Evolutionary conservation across 306 rosid genomes (phyloP), one percentile per base, ranked within the genome.

Genomic region (Pyrus betulifolia): DNA sequence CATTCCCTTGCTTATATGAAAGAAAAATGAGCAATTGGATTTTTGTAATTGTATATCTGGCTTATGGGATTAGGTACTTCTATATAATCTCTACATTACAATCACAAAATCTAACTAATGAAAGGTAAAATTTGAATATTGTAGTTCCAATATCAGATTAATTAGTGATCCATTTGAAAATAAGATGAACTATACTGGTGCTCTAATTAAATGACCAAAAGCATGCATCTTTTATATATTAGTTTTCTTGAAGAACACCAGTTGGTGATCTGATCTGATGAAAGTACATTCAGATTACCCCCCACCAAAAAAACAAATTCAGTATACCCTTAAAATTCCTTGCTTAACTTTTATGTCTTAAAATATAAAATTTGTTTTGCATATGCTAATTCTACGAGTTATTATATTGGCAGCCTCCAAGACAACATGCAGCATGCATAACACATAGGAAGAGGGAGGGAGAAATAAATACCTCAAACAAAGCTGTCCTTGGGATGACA

Each of bases 401-500:
- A 46, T 33, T 6, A 21, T 64, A 18, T 42, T 10, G 35, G 22
- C 75, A 70, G 42, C 40, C 22, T 58, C 62, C 27, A 61, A 67
- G 21, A 61, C 22, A 74, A 76, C 55, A 57, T 30, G 59, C 23
- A 54, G 11, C 45, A 40, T 12, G 59, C 59, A 54, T 54, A 54
- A 52, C 11, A 52, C 22, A 52, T 0, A 35, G 4, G 61, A 21
- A 44, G 18, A 61, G 18, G 25, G 69, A 59, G 67, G 9, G 11
- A 61, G 55, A 65, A 9, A 51, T 45, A 49, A 21, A 64, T 42
- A 72, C 82, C 82, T 79, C 67, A 66, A 5, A 60, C 12, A 38
- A 67, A 76, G 45, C n/a, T 40, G 74, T 38, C 67, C 45, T 68
- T 42, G 68, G 60, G 69, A 42, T 7, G 18, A 64, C 19, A 49